These are phyloP conservation scores for Teratosphaeria viscida DNA, from an alignment of 2,329 filamentous ascomycete species.

Conservation along the genomic window DNA sequence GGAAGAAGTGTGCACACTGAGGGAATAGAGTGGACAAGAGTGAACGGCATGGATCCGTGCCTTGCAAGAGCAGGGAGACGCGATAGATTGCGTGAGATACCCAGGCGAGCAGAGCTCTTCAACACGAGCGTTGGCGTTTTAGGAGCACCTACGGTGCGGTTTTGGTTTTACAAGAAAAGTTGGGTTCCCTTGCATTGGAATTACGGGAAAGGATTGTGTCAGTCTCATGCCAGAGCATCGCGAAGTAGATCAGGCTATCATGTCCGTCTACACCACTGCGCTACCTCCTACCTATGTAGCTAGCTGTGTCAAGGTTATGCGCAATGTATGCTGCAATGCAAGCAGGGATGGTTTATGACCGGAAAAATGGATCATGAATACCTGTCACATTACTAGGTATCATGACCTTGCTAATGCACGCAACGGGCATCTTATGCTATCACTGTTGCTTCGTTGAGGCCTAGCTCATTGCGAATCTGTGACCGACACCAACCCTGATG, in stretches of 20 bases:
- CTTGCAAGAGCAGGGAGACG: not conserved
- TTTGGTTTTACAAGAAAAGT: not conserved
- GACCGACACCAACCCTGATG: too few species aligned
- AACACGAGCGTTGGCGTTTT: slow-evolving; percentile 20
- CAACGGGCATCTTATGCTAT: too few species aligned
- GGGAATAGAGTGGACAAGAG: not conserved
- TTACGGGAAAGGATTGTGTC: not conserved
- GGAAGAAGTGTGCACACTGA: not conserved
- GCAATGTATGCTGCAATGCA: too few species aligned
- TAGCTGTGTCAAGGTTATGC: too few species aligned
- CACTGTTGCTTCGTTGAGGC: too few species aligned
- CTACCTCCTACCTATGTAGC: too few species aligned
- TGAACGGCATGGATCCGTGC: not conserved
- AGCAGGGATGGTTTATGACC: too few species aligned
- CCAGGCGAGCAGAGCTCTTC: slow-evolving; percentile 13
- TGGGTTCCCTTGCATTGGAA: not conserved
- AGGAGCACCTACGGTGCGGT: not conserved
- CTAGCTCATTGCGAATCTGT: too few species aligned
- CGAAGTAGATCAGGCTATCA: not conserved
- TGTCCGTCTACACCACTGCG: too few species aligned
- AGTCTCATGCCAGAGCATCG: not conserved
- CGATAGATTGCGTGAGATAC: slow-evolving; percentile 10
- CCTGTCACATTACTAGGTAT: too few species aligned
- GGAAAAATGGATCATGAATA: too few species aligned
- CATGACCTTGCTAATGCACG: too few species aligned